Evolutionary conservation across 2,329 filamentous ascomycete genomes (phyloP), one percentile per base, ranked within the genome.

Genomic region (Alternaria angustiovoidea): DNA sequence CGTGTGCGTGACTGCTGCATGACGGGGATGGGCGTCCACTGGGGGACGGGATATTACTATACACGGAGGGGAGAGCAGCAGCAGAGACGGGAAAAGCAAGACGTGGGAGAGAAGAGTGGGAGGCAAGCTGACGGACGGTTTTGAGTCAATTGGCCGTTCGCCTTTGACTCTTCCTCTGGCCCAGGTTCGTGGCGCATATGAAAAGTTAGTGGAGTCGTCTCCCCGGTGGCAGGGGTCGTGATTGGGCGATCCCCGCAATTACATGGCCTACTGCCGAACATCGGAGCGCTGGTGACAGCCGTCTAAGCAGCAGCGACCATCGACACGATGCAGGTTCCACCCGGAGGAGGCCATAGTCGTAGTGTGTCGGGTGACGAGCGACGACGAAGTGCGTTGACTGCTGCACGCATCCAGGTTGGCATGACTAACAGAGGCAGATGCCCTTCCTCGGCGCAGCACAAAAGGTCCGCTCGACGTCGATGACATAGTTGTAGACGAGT

Each of bases 391-490:
- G 61, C 12, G 38, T 28, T 51, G 22, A 26, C 9, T 1, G 5
- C 32, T 26, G 7, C 48, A 38, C 32, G 18, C 16, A 38, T 22
- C 28, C 26, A 6, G 12, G n/a, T n/a, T 38, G 41, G 44, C 7
- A 48, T 39, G 43, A 44, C 60, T 65, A 51, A 61, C 48, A 43
- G 26, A 34, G 16, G 14, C 66, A 87, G 86, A 85, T 46, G 80
- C 85, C n/a, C 81, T 89, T 44, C 86, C 89, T 8, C 84, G 90
- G 51, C 88, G 89, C 42, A 86, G 89, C 44, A 95, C 92, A 5
- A 91, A 89, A 77, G 92, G 92, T 1, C 93, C 93, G 4, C 82
- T 96, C 20, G 92, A 78, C 55, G 63, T 59, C 51, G 71, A 95
- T 71, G 65, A 64, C 51, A 70, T 94, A 70, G 81, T 83, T 63